Conservation (phyloP, 257 asterid genomes). For the Primulina eburnea region DNA sequence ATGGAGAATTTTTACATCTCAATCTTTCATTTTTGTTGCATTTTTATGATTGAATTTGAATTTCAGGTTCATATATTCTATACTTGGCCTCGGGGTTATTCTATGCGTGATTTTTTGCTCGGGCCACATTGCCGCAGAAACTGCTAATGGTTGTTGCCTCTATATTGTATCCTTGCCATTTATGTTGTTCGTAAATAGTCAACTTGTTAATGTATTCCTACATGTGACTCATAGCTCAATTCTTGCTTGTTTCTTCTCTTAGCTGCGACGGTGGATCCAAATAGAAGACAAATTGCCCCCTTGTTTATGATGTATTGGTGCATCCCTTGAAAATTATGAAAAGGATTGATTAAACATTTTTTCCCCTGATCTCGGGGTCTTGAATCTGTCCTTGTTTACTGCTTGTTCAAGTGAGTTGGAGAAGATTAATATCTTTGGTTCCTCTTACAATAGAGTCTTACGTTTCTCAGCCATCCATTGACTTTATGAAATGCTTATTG, state of each 20-base stretch:
- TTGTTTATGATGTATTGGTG: background rate
- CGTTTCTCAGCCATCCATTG: background rate
- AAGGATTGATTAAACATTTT: background rate
- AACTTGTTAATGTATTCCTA: background rate
- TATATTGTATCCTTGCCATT: conserved; percentile 53
- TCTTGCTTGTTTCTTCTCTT: background rate
- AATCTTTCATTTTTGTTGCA: background rate
- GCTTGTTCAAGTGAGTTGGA: too few relatives aligned
- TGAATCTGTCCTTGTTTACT: too few relatives aligned
- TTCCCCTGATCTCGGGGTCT: too few relatives aligned
- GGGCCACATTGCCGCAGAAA: conserved; percentile 72
- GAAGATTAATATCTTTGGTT: too few relatives aligned
- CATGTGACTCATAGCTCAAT: too few relatives aligned
- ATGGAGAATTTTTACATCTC: background rate
- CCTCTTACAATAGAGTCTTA: too few relatives aligned
- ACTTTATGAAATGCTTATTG: background rate
- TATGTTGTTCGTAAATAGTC: background rate
- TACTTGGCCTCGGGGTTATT: conserved; percentile 52
- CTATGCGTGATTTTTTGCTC: conserved; percentile 51
- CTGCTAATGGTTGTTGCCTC: conserved; percentile 64
- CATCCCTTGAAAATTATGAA: background rate
- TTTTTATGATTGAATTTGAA: conserved; percentile 8
- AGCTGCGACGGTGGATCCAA: background rate
- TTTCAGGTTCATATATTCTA: conserved; percentile 63
- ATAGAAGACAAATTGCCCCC: background rate